Evolutionary conservation across 2,329 filamentous ascomycete genomes (phyloP).

Genomic region (Trichoderma sp.): DNA sequence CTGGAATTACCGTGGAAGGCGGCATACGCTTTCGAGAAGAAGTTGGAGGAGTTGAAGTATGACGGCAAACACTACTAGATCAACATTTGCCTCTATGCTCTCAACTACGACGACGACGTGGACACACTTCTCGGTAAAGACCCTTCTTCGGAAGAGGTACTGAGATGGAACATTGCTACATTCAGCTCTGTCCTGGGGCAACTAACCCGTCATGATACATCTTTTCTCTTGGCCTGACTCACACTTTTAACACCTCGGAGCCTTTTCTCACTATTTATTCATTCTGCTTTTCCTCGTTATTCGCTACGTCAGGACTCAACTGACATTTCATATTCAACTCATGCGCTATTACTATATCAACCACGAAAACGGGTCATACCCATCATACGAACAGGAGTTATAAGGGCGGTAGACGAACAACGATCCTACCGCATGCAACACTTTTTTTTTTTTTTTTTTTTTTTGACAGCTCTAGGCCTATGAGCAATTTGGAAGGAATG

Average conservation of each 20-base stretch:
- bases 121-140: background rate
- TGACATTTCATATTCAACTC: constrained; percentile 1
- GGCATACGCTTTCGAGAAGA: constrained; percentile 63
- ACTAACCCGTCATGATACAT: background rate
- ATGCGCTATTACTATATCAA: constrained; percentile 11
- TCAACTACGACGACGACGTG: background rate
- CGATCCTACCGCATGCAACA: constrained; percentile 11
- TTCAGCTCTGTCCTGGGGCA: background rate
- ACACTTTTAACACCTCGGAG: background rate
- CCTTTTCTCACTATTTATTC: background rate
- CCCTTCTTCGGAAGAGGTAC: background rate
- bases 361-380: constrained; percentile 2
- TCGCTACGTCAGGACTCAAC: background rate
- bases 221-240: background rate
- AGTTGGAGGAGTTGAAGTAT: constrained; percentile 57
- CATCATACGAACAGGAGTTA: constrained; percentile 19
- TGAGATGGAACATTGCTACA: too few relatives aligned
- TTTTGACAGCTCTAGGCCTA: background rate
- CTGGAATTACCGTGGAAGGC: constrained; percentile 69
- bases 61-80: constrained; percentile 5
- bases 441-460: background rate
- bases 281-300: background rate
- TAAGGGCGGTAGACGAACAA: constrained; percentile 20
- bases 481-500: background rate
- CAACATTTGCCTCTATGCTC: background rate